These are phyloP conservation scores for Phaeotremella fagi DNA, from an alignment of 768 basidiomycete species.

Conservation along the genomic window DNA sequence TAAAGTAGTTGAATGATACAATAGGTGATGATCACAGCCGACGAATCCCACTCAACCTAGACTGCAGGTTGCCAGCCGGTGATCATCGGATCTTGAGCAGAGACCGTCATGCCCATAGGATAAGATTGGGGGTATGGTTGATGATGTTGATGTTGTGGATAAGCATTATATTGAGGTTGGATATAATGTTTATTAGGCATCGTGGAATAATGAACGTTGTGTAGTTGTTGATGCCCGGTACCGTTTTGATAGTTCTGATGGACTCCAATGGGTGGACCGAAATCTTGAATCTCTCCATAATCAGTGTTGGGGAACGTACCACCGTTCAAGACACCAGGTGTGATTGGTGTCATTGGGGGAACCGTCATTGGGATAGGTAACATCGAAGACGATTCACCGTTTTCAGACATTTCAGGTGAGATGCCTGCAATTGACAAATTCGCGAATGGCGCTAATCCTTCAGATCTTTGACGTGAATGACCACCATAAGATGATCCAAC, in stretches of 20 bases:
- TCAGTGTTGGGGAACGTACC: constrained; percentile 28
- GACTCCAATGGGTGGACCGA: not conserved
- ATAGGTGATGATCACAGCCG: not conserved
- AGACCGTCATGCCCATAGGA: not conserved
- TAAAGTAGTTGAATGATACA: too few relatives aligned
- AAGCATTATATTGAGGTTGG: not conserved
- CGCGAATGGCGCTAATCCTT: constrained; percentile 33
- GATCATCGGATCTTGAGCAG: not conserved
- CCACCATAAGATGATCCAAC: constrained; percentile 8
- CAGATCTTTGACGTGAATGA: constrained; percentile 37
- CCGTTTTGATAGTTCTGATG: constrained; percentile 2
- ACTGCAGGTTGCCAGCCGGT: not conserved
- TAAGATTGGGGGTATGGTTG: not conserved
- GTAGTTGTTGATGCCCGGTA: not conserved
- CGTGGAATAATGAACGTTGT: constrained; percentile 24
- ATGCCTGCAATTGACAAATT: constrained; percentile 37
- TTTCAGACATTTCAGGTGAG: constrained; percentile 37
- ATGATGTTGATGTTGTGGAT: not conserved
- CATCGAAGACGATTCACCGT: constrained; percentile 9
- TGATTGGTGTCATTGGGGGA: constrained; percentile 36
- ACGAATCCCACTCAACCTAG: not conserved
- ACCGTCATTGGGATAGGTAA: constrained; percentile 15
- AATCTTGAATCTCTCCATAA: constrained; percentile 23
- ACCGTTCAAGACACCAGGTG: constrained; percentile 9
- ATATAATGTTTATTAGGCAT: constrained; percentile 39